Evolutionary conservation across 305 asterid genomes (phyloP), one percentile per base, ranked within the genome.

Genomic region (Plantago coronopus): DNA sequence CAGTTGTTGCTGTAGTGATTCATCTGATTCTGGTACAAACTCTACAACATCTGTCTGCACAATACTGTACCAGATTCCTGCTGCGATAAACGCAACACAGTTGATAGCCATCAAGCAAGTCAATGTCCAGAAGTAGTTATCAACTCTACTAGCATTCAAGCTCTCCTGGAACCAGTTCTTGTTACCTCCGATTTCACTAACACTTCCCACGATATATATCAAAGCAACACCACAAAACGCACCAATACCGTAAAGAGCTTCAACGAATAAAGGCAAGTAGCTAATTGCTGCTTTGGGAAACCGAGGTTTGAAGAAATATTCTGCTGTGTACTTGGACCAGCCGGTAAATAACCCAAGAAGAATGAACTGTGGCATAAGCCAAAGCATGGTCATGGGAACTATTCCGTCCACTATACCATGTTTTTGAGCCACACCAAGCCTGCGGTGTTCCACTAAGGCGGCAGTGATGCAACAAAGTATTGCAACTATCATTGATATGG

Each of bases 301-400:
- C 23, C 72, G 76, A 7, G 37, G 67, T 1, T 17, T 27, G 14
- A 69, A 77, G 67, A 79, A 76, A 48, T 49, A 20, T 13, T 44
- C 38, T 3, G 76, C 38, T 14, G 81, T 68, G 16, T 16, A 44
- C 5, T 31, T 65, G 6, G 61, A 75, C 16, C 77, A 40, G 2
- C 82, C 83, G 0, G 38, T 59, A 8, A 59, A 64, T 0, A 59
- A 82, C 1, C 81, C 83, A 0, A 79, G 78, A 21, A 81, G 77
- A 22, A 73, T 34, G 37, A 79, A 75, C 68, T 81, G 91, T 15
- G 85, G 87, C 11, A 79, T 67, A 65, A 84, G 3, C 88, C 82
- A 76, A 62, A 81, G 79, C 66, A 79, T 75, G 19, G 67, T 72
- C 74, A 83, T 72, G 0, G 80, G 80, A 45, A 74, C 55, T 7